Percentiles rank a stretch among this genome's conserved stretches.
Conservation (phyloP, 1,284 basidiomycete species). For the Leccinum solheimii region DNA sequence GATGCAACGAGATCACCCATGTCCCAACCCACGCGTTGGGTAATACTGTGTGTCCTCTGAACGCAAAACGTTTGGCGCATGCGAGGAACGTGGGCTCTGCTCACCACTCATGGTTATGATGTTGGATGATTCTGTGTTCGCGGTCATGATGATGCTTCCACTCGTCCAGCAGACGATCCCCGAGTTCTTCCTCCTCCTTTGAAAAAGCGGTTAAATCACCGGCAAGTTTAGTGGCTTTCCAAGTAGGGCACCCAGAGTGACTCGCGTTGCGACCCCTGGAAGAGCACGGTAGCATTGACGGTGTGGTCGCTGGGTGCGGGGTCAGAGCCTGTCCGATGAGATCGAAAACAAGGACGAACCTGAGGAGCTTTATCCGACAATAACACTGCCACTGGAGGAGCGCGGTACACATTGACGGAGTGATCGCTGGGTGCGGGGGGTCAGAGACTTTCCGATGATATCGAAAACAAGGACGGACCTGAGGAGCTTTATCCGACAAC, state of each 20-base stretch:
- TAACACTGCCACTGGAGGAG: background rate
- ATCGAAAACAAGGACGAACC: slow-evolving; percentile 13
- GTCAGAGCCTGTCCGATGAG: background rate
- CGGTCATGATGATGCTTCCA: slow-evolving; percentile 38
- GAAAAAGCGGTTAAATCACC: background rate
- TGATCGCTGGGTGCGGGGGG: slow-evolving; percentile 10
- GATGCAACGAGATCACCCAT: slow-evolving; percentile 38
- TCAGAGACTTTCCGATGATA: background rate
- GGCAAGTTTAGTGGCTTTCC: slow-evolving; percentile 15
- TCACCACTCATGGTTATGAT: slow-evolving; percentile 36
- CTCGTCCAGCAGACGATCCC: slow-evolving; percentile 19
- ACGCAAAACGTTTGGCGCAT: background rate
- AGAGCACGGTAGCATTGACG: slow-evolving; percentile 1
- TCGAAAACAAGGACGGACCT: slow-evolving; percentile 15
- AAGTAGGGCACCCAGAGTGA: slow-evolving; percentile 22
- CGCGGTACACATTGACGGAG: slow-evolving; percentile 9
- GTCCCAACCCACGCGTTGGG: slow-evolving; percentile 41
- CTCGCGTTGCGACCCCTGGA: background rate
- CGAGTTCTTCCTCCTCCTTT: background rate
- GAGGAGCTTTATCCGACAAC: slow-evolving; percentile 22
- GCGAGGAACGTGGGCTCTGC: slow-evolving; percentile 2
- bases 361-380: slow-evolving; percentile 21
- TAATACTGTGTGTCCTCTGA: slow-evolving; percentile 38
- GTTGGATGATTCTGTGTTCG: slow-evolving; percentile 15
- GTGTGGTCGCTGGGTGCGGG: slow-evolving; percentile 16